Evolutionary conservation across 2,329 filamentous ascomycete genomes (phyloP).

Genomic region (Trichoderma sp.): DNA sequence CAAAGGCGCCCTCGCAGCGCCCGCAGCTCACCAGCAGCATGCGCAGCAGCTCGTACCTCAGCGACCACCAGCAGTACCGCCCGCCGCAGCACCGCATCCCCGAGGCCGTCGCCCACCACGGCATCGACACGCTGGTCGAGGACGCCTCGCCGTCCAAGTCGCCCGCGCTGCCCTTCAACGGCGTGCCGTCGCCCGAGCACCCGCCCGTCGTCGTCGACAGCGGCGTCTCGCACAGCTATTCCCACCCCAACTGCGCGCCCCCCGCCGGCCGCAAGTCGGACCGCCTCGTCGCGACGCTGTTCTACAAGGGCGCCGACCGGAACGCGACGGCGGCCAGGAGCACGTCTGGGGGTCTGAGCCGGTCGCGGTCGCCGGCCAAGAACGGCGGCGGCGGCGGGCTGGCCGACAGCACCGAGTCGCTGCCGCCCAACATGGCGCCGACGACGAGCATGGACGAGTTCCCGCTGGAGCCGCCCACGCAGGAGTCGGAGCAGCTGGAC

Average conservation of each 20-base stretch:
- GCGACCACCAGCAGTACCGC: constrained; percentile 66
- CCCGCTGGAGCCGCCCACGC: constrained; percentile 60
- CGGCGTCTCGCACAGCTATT: constrained; percentile 63
- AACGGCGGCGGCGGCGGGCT: constrained; percentile 23
- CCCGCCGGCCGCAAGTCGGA: constrained; percentile 51
- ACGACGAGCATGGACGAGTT: constrained; percentile 61
- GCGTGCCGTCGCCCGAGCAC: constrained; percentile 60
- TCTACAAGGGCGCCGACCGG: constrained; percentile 56
- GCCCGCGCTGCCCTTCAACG: constrained; percentile 57
- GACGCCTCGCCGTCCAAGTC: constrained; percentile 45
- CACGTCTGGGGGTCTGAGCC: constrained; percentile 26
- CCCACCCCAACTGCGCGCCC: constrained; percentile 65
- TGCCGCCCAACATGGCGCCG: constrained; percentile 60
- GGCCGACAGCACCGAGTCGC: constrained; percentile 41
- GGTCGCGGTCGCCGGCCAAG: constrained; percentile 39
- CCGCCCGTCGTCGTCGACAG: constrained; percentile 64
- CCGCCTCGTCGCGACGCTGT: constrained; percentile 63
- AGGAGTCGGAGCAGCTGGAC: constrained; percentile 60
- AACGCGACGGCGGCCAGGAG: constrained; percentile 42
- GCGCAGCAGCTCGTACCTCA: constrained; percentile 64
- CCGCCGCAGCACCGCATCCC: constrained; percentile 52
- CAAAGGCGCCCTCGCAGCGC: constrained; percentile 43
- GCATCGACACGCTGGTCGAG: constrained; percentile 67
- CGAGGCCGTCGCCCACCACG: constrained; percentile 54
- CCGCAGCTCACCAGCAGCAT: constrained; percentile 54